phyloP scores from a whole-genome alignment of 495 filamentous ascomycete genomes.

The Xanthoparmelia taractica region DNA sequence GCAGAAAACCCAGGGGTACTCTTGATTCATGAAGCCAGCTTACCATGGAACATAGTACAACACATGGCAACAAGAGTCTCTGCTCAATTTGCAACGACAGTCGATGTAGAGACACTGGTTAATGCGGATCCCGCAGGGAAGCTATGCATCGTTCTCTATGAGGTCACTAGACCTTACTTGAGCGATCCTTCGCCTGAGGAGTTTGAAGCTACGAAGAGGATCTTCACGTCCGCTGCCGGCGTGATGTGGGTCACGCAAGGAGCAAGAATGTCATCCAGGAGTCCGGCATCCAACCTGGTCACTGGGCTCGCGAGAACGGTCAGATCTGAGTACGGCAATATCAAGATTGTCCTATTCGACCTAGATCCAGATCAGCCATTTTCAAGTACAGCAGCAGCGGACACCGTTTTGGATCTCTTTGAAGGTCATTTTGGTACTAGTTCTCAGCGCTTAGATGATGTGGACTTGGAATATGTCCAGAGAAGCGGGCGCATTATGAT shows the following conservation, averaged over 20 bases:
- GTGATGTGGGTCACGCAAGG: conserved; percentile 31
- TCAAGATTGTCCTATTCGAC: conserved; percentile 29
- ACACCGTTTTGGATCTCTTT: conserved; percentile 23
- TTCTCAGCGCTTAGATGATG: conserved; percentile 4
- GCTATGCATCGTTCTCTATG: conserved; percentile 29
- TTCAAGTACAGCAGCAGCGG: background rate
- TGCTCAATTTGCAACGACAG: background rate
- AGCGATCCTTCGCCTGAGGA: background rate
- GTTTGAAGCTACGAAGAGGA: conserved; percentile 25
- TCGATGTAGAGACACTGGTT: conserved; percentile 11
- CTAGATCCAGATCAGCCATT: conserved; percentile 21
- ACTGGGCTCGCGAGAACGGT: conserved; percentile 32
- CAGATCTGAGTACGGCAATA: conserved; percentile 29
- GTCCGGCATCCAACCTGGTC: conserved; percentile 26
- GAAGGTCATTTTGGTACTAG: conserved; percentile 16
- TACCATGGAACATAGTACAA: background rate
- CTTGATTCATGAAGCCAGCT: conserved; percentile 19
- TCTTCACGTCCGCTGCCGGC: conserved; percentile 25
- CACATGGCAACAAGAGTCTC: background rate
- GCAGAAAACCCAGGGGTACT: conserved; percentile 24
- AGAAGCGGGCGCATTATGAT: conserved; percentile 23
- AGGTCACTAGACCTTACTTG: conserved; percentile 15
- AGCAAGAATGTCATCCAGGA: conserved; percentile 16
- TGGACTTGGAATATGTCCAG: conserved; percentile 29
- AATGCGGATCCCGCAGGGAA: conserved; percentile 19